A percentile compares a stretch with the other conserved stretches of the same genome.
Evolutionary conservation across 768 basidiomycete genomes (phyloP).

Genomic region (Mycena polygramma): DNA sequence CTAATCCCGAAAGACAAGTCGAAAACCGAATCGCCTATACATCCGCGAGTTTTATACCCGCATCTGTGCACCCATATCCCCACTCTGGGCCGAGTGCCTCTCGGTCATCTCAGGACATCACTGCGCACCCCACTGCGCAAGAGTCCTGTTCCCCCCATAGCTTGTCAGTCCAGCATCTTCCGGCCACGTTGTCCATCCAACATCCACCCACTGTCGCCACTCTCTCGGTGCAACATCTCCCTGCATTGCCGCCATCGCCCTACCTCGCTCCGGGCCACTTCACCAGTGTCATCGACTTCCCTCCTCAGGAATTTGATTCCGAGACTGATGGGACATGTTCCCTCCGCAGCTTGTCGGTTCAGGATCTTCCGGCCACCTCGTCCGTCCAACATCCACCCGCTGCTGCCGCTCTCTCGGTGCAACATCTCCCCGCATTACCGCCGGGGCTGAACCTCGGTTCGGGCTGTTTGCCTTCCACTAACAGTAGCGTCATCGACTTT

Average conservation of each 20-base stretch:
- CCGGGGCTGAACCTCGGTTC: conserved; percentile 16
- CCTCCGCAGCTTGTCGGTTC: too few relatives aligned
- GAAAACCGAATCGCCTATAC: conserved; percentile 20
- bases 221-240: background rate
- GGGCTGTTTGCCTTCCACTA: conserved; percentile 27
- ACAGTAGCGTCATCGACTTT: conserved; percentile 21
- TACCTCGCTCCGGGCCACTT: conserved; percentile 15
- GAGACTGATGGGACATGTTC: too few relatives aligned
- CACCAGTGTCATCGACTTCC: conserved; percentile 17
- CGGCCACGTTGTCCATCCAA: conserved; percentile 14
- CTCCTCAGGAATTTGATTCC: background rate
- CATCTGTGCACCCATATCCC: conserved; percentile 43
- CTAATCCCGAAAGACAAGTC: background rate
- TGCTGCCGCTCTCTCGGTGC: too few relatives aligned
- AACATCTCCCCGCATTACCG: conserved; percentile 14
- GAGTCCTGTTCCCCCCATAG: conserved; percentile 34
- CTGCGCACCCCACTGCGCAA: conserved; percentile 30
- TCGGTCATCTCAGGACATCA: conserved; percentile 43
- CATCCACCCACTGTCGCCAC: background rate
- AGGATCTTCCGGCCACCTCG: too few relatives aligned
- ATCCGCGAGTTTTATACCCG: conserved; percentile 35
- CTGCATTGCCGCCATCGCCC: conserved; percentile 12
- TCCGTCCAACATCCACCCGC: too few relatives aligned
- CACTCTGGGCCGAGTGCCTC: conserved; percentile 38
- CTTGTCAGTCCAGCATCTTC: conserved; percentile 33